Percentiles rank a stretch among this genome's conserved stretches.
phyloP scores from a whole-genome alignment of 2,329 filamentous ascomycete genomes.

The Mycosphaerella arachidis region DNA sequence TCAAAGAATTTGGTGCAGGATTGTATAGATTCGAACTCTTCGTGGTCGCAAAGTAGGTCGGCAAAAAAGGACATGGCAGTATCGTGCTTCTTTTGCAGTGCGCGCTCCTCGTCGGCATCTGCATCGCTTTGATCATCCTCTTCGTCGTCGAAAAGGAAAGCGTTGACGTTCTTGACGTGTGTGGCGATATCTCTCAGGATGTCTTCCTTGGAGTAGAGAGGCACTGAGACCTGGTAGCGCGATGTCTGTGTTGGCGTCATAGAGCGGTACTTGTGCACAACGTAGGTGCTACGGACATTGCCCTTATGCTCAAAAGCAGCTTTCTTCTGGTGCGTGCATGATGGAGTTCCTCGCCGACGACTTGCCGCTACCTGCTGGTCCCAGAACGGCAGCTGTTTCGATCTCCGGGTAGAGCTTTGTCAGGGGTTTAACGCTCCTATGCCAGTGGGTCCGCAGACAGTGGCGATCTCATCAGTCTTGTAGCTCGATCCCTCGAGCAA shows the following conservation, averaged over 20 bases:
- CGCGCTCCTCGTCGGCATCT: neutral
- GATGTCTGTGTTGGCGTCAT: neutral
- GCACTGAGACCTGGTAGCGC: neutral
- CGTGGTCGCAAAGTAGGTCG: slow-evolving; percentile 7
- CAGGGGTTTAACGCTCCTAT: neutral
- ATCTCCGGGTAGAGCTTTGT: too few relatives aligned
- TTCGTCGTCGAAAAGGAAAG: neutral
- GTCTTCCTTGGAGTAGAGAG: neutral
- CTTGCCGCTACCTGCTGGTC: too few relatives aligned
- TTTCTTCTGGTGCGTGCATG: neutral
- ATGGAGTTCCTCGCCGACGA: too few relatives aligned
- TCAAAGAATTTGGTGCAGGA: slow-evolving; percentile 1
- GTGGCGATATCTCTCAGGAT: too few relatives aligned
- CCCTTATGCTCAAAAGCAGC: neutral
- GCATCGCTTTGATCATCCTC: neutral
- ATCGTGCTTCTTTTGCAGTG: neutral
- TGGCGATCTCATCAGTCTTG: neutral
- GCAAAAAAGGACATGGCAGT: slow-evolving; percentile 10
- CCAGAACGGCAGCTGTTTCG: too few relatives aligned
- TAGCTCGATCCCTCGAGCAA: neutral
- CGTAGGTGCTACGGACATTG: slow-evolving; percentile 7
- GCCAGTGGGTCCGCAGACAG: neutral
- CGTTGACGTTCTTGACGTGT: too few relatives aligned
- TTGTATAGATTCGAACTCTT: slow-evolving; percentile 5
- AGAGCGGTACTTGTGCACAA: slow-evolving; percentile 9